Conservation (phyloP, 2,329 filamentous ascomycete genomes). For the Cordyceps militaris region DNA sequence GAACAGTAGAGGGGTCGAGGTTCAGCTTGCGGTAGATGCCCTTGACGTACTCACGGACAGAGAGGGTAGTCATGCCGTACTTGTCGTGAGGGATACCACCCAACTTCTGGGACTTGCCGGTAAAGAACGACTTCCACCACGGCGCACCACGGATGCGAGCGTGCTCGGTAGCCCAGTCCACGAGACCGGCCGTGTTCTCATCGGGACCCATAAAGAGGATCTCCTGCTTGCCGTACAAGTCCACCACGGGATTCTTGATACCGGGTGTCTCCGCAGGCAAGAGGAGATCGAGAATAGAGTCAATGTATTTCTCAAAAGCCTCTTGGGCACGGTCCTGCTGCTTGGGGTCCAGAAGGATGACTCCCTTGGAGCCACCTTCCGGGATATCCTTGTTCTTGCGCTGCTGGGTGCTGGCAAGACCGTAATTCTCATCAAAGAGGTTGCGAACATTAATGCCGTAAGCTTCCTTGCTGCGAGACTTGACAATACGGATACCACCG, state of each 20-base stretch:
- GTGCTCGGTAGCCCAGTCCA: conserved; percentile 98
- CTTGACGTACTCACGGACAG: conserved; percentile 90
- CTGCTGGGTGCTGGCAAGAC: conserved; percentile 94
- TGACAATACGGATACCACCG: conserved; percentile 96
- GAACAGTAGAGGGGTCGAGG: conserved; percentile 75
- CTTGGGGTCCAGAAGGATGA: conserved; percentile 86
- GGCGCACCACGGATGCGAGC: conserved; percentile 79
- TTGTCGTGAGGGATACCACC: conserved; percentile 93
- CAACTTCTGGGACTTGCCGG: conserved; percentile 91
- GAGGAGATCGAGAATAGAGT: conserved; percentile 92
- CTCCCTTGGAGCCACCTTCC: conserved; percentile 95
- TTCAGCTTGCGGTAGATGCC: conserved; percentile 96
- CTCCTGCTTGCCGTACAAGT: conserved; percentile 89
- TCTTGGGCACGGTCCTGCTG: conserved; percentile 90
- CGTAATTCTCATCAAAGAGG: conserved; percentile 98
- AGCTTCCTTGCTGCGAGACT: conserved; percentile 91
- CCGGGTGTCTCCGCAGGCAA: conserved; percentile 84
- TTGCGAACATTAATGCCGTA: conserved; percentile 95
- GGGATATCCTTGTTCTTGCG: conserved; percentile 99
- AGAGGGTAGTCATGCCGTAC: conserved; percentile 97
- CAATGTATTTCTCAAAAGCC: conserved; percentile 99
- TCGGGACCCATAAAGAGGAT: conserved; percentile 98
- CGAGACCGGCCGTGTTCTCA: conserved; percentile 95
- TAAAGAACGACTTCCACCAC: conserved; percentile 99
- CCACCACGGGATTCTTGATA: conserved; percentile 98